These are phyloP conservation scores for Ganoderma resinaceum DNA, from an alignment of 1,284 basidiomycete genomes.

Conservation along the genomic window DNA sequence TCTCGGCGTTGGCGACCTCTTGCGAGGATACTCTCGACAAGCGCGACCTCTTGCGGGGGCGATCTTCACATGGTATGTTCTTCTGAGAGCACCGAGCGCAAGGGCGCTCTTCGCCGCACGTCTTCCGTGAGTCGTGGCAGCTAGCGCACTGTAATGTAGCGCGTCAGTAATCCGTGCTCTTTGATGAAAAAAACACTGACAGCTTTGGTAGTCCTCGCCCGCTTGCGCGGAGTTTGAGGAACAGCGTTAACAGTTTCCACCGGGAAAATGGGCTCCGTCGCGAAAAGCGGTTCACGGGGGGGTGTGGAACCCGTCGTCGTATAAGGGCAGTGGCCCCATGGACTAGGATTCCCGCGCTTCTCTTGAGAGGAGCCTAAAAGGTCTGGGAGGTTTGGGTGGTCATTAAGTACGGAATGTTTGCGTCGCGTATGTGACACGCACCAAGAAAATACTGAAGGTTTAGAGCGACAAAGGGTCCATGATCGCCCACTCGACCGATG, in stretches of 20 bases:
- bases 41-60: neutral
- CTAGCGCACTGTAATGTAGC: neutral
- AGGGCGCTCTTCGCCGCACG: constrained; percentile 1
- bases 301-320: neutral
- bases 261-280: neutral
- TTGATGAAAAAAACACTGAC: neutral
- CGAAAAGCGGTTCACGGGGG: neutral
- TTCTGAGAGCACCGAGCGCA: neutral
- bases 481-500: no score
- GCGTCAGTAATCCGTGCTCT: neutral
- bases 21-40: neutral
- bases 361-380: no score
- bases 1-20: neutral
- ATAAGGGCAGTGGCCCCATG: neutral
- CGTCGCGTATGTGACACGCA: no score
- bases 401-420: no score
- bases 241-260: neutral
- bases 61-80: neutral
- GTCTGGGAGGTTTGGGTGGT: no score
- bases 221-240: neutral
- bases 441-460: no score
- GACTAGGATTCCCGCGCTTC: no score
- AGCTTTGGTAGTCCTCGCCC: neutral
- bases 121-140: constrained; percentile 7
- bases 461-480: no score